phyloP scores from a whole-genome alignment of 2,329 filamentous ascomycete species.

The Claviceps sp. region DNA sequence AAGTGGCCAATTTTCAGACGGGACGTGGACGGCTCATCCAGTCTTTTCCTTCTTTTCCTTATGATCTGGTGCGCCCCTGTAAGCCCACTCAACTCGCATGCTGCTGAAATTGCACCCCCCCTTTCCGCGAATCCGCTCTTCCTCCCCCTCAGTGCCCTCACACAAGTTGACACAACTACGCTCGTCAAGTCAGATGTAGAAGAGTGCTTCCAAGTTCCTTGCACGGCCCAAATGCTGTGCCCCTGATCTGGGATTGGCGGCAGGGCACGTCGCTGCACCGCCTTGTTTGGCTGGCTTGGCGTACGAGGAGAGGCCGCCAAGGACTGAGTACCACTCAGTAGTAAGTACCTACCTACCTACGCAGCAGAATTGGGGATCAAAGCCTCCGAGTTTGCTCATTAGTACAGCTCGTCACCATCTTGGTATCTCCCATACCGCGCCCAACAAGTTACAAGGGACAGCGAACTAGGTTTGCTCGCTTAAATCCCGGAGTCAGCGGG shows the following conservation, averaged over 20 bases:
- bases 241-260: slow-evolving; percentile 8
- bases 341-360: too few species aligned
- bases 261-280: slow-evolving; percentile 9
- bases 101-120: background rate
- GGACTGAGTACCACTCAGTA: background rate
- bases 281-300: slow-evolving; percentile 4
- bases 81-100: background rate
- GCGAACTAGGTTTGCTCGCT: slow-evolving; percentile 8
- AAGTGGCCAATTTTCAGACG: background rate
- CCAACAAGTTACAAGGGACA: slow-evolving; percentile 9
- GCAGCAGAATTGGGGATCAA: slow-evolving; percentile 5
- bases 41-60: background rate
- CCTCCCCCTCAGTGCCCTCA: background rate
- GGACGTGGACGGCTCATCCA: background rate
- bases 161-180: too few species aligned
- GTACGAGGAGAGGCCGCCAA: background rate
- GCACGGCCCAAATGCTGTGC: slow-evolving; percentile 10
- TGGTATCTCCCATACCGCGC: slow-evolving; percentile 13
- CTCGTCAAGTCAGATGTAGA: background rate
- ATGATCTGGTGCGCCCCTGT: slow-evolving; percentile 1
- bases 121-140: background rate
- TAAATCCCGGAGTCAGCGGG: slow-evolving; percentile 3
- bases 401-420: slow-evolving; percentile 20
- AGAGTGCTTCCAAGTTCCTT: slow-evolving; percentile 5
- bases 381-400: slow-evolving; percentile 8